Percentiles rank a stretch among this genome's conserved stretches.
Evolutionary conservation across 306 rosid species (phyloP).

Genomic region (Acacia crassicarpa): DNA sequence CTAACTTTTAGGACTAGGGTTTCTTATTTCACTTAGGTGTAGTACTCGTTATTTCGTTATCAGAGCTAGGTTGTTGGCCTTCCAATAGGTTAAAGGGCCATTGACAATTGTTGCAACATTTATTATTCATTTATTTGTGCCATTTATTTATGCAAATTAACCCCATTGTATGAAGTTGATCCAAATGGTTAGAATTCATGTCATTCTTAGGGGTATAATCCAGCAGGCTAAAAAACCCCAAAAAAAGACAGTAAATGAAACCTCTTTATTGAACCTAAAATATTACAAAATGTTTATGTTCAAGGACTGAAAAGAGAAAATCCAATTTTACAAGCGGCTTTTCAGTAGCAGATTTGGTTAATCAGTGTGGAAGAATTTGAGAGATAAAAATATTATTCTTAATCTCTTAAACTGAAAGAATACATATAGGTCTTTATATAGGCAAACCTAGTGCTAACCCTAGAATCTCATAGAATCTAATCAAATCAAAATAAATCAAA

Average conservation of each 20-base stretch:
- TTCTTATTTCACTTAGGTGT: too few relatives aligned
- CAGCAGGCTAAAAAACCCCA: not conserved
- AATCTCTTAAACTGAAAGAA: too few relatives aligned
- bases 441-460: too few relatives aligned
- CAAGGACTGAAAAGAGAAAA: not conserved
- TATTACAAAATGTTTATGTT: not conserved
- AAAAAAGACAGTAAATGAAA: not conserved
- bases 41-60: too few relatives aligned
- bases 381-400: too few relatives aligned
- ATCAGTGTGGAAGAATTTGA: too few relatives aligned
- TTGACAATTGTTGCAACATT: not conserved
- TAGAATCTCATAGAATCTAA: too few relatives aligned
- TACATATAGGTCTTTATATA: too few relatives aligned
- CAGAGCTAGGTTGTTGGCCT: too few relatives aligned
- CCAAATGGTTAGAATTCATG: not conserved
- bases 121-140: not conserved
- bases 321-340: not conserved
- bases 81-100: too few relatives aligned
- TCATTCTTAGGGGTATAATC: not conserved
- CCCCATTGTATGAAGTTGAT: not conserved
- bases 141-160: not conserved
- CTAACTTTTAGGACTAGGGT: not conserved
- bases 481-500: too few relatives aligned
- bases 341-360: not conserved
- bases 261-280: not conserved